Base-by-base conservation (phyloP, 2,329 filamentous ascomycete species). In the Botrytis medusae region DNA sequence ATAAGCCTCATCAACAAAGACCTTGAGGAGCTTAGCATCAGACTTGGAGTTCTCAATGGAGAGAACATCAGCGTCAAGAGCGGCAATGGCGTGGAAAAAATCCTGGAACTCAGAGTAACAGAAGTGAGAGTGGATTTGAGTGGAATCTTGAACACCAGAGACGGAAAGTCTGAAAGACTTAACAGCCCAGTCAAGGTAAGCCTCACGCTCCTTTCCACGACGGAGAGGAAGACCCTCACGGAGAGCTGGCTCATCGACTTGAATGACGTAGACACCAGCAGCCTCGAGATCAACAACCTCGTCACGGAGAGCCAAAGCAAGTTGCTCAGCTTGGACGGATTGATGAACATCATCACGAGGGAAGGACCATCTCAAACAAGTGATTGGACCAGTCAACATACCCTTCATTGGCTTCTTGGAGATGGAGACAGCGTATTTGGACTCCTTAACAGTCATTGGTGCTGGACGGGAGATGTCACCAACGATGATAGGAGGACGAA, bases 71-170 rank as follows among this genome's bases (percentile, higher is more conserved):
- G 96, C 95, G 83, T 99, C 96, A 77, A 99, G 92, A 75, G 96
- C 95, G 78, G 96, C 94, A 81, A 99, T 99, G 86, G 96, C 96
- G 87, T 98, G 94, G 94, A 99, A 99, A 90, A 99, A 99, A 89
- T 99, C 96, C 88, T 99, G 96, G 93, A 99, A 99, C 90, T 99
- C 96, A 71, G 96, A 98, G 92, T 99, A 99, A 86, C 96, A 99
- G 93, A 99, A 99, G 89, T 99, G 96, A 77, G 95, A 98, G 92
- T 99, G 96, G 85, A 99, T 98, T 90, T 99, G 96, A 79, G 96
- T 99, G 74, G 92, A 93, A 85, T 99, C 94, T 86, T 94, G 87
- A 75, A 99, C 95, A 84, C 94, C 96, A 75, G 94, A 91, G 80
- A 95, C 97, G 78, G 95, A 91, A 79, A 99, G 93, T 84, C 93